These are phyloP conservation scores for Neurospora sp. DNA, from an alignment of 2,329 filamentous ascomycete species.

Conservation along the genomic window DNA sequence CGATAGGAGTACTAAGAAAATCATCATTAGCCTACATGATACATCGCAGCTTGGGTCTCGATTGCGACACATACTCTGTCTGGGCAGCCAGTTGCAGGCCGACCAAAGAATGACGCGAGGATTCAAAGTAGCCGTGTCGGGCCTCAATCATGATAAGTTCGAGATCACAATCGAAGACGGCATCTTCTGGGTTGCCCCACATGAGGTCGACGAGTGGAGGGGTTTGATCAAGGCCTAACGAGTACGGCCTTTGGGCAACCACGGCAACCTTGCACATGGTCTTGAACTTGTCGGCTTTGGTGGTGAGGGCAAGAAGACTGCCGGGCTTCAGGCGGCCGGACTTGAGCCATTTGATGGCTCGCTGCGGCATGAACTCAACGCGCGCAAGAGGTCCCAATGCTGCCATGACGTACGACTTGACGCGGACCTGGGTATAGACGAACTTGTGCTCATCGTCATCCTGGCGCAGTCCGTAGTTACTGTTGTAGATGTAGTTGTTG, in stretches of 20 bases:
- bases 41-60: constrained; percentile 6
- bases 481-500: constrained; percentile 43
- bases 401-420: constrained; percentile 55
- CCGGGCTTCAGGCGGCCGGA: constrained; percentile 43
- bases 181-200: constrained; percentile 51
- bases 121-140: constrained; percentile 65
- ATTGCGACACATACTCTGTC: constrained; percentile 33
- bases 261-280: constrained; percentile 58
- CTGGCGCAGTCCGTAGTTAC: constrained; percentile 42
- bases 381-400: constrained; percentile 53
- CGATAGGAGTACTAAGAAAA: constrained; percentile 42
- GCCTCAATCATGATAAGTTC: constrained; percentile 75
- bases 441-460: neutral
- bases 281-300: constrained; percentile 49
- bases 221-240: constrained; percentile 48
- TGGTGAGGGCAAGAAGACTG: constrained; percentile 42
- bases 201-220: constrained; percentile 68
- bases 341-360: constrained; percentile 56
- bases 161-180: constrained; percentile 55
- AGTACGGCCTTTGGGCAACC: constrained; percentile 59
- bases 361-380: constrained; percentile 59
- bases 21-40: neutral
- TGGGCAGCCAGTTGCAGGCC: constrained; percentile 53
- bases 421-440: constrained; percentile 43
- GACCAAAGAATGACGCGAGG: constrained; percentile 59